A percentile compares a stretch with the other conserved stretches of the same genome.
Evolutionary conservation across 108 stramenopile species (phyloP).

Genomic region (Fragilariopsis cylindrus): DNA sequence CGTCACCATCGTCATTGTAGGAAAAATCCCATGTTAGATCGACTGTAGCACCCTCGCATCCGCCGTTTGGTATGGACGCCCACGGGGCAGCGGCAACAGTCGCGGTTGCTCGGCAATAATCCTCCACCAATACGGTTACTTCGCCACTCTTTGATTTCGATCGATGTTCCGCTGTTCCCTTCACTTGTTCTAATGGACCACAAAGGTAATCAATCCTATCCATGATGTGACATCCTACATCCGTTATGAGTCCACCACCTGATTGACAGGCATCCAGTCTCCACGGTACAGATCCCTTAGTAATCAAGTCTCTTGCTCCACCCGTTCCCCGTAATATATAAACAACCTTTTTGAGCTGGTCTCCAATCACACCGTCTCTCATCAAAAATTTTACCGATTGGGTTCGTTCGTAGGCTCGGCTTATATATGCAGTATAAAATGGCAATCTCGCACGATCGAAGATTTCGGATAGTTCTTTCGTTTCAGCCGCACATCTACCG

Average conservation of each 20-base stretch:
- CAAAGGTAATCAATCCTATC: conserved; percentile 65
- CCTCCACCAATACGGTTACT: conserved; percentile 38
- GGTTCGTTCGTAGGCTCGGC: conserved; percentile 62
- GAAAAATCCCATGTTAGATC: conserved; percentile 60
- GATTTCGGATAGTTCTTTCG: conserved; percentile 23
- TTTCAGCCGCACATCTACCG: conserved; percentile 61
- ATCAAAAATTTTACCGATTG: conserved; percentile 30
- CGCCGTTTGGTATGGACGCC: conserved; percentile 21
- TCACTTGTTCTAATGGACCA: conserved; percentile 51
- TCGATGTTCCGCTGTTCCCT: conserved; percentile 34
- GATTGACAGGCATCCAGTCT: conserved; percentile 45
- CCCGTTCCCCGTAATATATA: conserved; percentile 32
- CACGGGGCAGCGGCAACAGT: conserved; percentile 37
- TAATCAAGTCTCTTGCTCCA: conserved; percentile 31
- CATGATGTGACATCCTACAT: conserved; percentile 67
- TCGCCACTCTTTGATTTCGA: conserved; percentile 19
- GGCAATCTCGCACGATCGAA: conserved; percentile 32
- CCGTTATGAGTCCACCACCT: conserved; percentile 67
- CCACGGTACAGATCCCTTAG: conserved; percentile 35
- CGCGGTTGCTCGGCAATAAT: conserved; percentile 46
- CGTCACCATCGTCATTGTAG: not conserved
- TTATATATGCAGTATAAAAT: conserved; percentile 59
- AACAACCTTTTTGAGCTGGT: conserved; percentile 35
- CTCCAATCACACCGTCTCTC: conserved; percentile 37
- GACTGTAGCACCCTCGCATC: conserved; percentile 40